Evolutionary conservation across 1,284 basidiomycete species (phyloP).

Genomic region (Apiotrichum gracile): DNA sequence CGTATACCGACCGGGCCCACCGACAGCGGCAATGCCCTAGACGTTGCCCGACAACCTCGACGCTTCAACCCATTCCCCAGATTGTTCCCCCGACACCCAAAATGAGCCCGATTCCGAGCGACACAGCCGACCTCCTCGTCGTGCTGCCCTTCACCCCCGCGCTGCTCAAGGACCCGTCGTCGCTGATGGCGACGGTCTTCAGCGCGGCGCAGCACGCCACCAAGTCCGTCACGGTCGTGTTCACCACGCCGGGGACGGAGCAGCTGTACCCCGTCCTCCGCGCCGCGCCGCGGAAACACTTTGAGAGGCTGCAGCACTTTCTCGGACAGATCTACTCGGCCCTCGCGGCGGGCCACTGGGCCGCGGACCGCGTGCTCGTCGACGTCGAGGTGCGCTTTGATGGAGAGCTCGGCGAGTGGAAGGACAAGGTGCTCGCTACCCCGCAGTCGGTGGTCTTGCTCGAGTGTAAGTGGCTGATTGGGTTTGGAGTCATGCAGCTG

Average conservation of each 20-base stretch:
- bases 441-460: slow-evolving; percentile 13
- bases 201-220: slow-evolving; percentile 17
- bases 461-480: slow-evolving; percentile 1
- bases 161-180: slow-evolving; percentile 19
- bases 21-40: background rate
- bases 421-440: slow-evolving; percentile 14
- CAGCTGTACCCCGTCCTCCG: slow-evolving; percentile 28
- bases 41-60: background rate
- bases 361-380: slow-evolving; percentile 31
- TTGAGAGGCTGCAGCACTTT: slow-evolving; percentile 36
- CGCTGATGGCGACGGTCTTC: slow-evolving; percentile 23
- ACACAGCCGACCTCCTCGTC: slow-evolving; percentile 18
- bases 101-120: background rate
- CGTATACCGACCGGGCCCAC: no score
- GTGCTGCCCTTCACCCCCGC: slow-evolving; percentile 33
- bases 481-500: background rate
- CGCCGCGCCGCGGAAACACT: slow-evolving; percentile 21
- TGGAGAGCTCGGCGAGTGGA: slow-evolving; percentile 27
- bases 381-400: slow-evolving; percentile 43
- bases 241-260: slow-evolving; percentile 21
- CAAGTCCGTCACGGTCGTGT: slow-evolving; percentile 25
- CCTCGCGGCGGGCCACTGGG: slow-evolving; percentile 38
- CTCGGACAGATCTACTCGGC: slow-evolving; percentile 40
- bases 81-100: background rate
- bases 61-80: background rate